Base-by-base conservation (phyloP, 2,329 filamentous ascomycete species). In the Claviceps purpurea region DNA sequence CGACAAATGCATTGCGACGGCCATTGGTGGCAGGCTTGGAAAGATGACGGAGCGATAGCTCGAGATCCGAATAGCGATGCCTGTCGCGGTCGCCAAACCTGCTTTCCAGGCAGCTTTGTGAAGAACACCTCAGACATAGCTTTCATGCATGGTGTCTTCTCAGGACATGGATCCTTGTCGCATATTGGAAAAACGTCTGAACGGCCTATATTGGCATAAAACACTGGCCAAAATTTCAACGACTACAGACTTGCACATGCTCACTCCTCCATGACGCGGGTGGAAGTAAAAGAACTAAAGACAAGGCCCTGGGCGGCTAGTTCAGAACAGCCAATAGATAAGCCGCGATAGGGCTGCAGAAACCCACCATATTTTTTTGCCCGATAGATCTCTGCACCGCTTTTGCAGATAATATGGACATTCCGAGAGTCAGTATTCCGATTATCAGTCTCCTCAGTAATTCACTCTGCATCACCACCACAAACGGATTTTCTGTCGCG, bases 81-180 rank as follows among this genome's bases (percentile, higher is more conserved):
- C 51, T 55, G 60, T 56, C 57, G 56, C 56, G 60, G 58, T 56
- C 62, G 61, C 54, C 64, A 61, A 52, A 66, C 59, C 57, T 62
- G 64, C 61, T 65, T 65, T 59, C 65, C 63, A 52, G 65, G 55
- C 57, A 65, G 61, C 65, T 65, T 64, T 56, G 63, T 63, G 54
- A 64, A 62, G 55, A 65, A 61, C 59, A 60, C 63, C 63, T 65
- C 70, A 64, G 68, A 68, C 70, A 72, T 72, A 58, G 63, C 66
- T 57, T 60, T 61, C 59, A 61, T 59, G 66, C 70, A 72, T 72
- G 66, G 62, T 63, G 63, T 54, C 62, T 58, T 18, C 30, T 34
- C 18, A 30, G 34, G 34, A 46, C 2, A 39, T 3, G 39, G 4
- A 10, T 14, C 49, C 37, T 39, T 39, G 8, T 43, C 34, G 16